Evolutionary conservation across 495 filamentous ascomycete genomes (phyloP), one percentile per base, ranked within the genome.

Genomic region (Podospora pseudopauciseta): DNA sequence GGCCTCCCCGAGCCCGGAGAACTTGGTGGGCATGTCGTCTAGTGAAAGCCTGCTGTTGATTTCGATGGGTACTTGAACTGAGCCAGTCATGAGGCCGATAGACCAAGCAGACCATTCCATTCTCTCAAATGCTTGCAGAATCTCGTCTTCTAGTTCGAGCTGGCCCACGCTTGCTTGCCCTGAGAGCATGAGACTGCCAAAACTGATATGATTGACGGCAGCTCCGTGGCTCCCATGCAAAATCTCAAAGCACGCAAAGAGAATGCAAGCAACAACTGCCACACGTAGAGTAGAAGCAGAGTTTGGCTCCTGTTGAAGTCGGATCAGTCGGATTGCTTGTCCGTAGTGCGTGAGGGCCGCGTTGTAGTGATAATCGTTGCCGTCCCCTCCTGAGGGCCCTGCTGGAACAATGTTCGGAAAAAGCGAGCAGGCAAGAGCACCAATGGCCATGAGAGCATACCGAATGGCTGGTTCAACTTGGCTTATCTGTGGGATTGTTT

Each of bases 201-300:
- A 71, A 62, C 62, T 72, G 54, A 77, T 72, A 63, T 77, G 75
- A 16, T 69, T 59, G 11, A 72, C 30, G 11, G 75, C 75, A 5
- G 68, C 68, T 0, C 67, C 66, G n/a, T 55, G 53, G 62, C 71
- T 73, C n/a, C 68, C 72, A 56, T 74, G 69, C 27, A 77, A 39
- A 16, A 67, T 69, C 65, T 75, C 75, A 62, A 75, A 77, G 60
- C 69, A 66, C 11, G 73, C 66, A 28, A 77, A 77, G 5, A 77
- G 63, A 9, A 75, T 63, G 72, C 70, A 76, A 11, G 73, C 69
- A 1, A 77, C 67, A 7, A 75, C 68, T 18, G 72, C 71, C 5
- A 66, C 62, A 11, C 70, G 73, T 1, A 74, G 67, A 2, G 65
- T 69, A 6, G 44, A 56, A 6, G 60, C 63, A 19, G 67, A 64